Evolutionary conservation across 257 asterid species (phyloP).

Genomic region (Eustoma russellianum): DNA sequence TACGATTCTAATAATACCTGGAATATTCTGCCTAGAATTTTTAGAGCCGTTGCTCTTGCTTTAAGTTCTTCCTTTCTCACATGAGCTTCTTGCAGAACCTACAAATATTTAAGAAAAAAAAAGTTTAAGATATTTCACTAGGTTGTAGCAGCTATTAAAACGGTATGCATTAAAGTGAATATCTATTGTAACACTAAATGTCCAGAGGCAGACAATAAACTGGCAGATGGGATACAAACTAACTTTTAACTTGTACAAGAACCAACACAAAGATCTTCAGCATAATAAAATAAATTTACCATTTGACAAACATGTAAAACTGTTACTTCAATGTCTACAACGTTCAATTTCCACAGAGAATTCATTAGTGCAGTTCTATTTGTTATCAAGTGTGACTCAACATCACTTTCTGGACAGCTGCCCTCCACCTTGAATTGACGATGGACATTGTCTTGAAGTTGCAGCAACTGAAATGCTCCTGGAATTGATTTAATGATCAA

Average conservation of each 20-base stretch:
- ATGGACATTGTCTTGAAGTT: conserved; percentile 72
- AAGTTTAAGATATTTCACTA: not conserved
- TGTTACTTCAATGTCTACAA: conserved; percentile 82
- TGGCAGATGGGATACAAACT: not conserved
- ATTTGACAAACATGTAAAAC: conserved; percentile 77
- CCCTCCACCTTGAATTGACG: conserved; percentile 63
- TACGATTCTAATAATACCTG: conserved; percentile 28
- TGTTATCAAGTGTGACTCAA: conserved; percentile 61
- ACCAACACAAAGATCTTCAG: not conserved
- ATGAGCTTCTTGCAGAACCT: conserved; percentile 71
- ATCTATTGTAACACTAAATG: not conserved
- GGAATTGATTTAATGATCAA: conserved; percentile 2
- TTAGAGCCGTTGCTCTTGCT: conserved; percentile 56
- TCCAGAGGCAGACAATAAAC: not conserved
- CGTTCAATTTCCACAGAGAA: conserved; percentile 87
- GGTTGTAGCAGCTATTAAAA: not conserved
- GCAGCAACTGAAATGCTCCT: conserved; percentile 96
- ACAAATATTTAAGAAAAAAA: conserved; percentile 7
- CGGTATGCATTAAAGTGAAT: not conserved
- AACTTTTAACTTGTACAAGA: not conserved
- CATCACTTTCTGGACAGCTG: conserved; percentile 42
- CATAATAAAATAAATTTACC: conserved; percentile 26
- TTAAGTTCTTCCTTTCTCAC: conserved; percentile 62
- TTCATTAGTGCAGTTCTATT: conserved; percentile 64
- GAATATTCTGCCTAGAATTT: conserved; percentile 59